phyloP scores from a whole-genome alignment of 345 rosid genomes.

The Brassica carinata region DNA sequence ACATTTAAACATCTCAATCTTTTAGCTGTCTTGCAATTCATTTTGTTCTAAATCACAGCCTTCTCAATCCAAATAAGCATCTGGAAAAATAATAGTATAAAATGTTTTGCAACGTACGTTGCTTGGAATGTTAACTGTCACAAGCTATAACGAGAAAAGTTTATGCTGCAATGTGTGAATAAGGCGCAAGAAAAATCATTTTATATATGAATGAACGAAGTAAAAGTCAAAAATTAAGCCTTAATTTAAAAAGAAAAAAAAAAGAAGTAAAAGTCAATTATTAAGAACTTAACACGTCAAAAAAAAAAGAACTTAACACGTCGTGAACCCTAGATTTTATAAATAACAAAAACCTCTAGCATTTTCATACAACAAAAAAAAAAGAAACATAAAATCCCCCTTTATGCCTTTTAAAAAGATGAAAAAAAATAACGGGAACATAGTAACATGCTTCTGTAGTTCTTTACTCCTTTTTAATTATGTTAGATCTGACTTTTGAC shows the following conservation, averaged over 20 bases:
- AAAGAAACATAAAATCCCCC: neutral
- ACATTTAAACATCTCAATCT: slow-evolving; percentile 8
- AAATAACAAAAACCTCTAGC: neutral
- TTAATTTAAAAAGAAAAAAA: no score
- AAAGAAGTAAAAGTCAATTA: neutral
- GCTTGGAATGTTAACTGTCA: neutral
- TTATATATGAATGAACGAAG: no score
- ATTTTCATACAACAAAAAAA: neutral
- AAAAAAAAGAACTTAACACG: no score
- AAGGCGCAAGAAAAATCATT: neutral
- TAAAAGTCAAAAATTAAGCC: no score
- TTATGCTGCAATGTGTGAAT: neutral
- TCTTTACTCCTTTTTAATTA: neutral
- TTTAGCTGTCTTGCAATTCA: slow-evolving; percentile 13
- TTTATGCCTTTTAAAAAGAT: neutral
- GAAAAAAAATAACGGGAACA: slow-evolving; percentile 18
- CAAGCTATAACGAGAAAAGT: neutral
- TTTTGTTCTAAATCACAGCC: neutral
- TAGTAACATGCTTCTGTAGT: slow-evolving; percentile 29
- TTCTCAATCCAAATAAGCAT: neutral
- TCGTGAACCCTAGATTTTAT: neutral
- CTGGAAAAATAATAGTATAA: neutral
- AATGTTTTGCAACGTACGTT: neutral
- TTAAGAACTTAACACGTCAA: slow-evolving; percentile 6
- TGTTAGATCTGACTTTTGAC: slow-evolving; percentile 26